Conservation (phyloP, 2,329 filamentous ascomycete species). For the Claviceps africana region DNA sequence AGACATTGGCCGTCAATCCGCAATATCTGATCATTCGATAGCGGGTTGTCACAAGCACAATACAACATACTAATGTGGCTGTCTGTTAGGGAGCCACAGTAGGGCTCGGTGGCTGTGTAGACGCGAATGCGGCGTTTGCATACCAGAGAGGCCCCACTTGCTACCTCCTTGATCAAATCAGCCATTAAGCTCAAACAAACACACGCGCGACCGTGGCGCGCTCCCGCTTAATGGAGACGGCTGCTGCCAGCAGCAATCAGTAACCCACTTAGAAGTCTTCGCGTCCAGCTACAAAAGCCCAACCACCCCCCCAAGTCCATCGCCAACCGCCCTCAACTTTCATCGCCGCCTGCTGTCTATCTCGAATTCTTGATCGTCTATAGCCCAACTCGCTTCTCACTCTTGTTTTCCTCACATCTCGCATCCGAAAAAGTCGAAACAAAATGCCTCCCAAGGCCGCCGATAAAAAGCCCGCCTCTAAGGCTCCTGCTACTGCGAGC, state of each 20-base stretch:
- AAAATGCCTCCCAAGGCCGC: slow-evolving; percentile 97
- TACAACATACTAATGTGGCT: background rate
- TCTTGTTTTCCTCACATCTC: slow-evolving; percentile 7
- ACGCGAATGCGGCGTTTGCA: background rate
- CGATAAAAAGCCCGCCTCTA: slow-evolving; percentile 97
- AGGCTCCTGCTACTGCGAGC: slow-evolving; percentile 68
- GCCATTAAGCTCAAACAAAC: slow-evolving; percentile 4
- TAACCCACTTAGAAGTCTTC: slow-evolving; percentile 35
- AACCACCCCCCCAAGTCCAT: slow-evolving; percentile 35
- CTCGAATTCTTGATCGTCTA: slow-evolving; percentile 12
- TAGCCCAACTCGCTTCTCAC: slow-evolving; percentile 1
- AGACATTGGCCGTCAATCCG: background rate
- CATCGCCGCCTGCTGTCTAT: slow-evolving; percentile 22
- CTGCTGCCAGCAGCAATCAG: slow-evolving; percentile 33
- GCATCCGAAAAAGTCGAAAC: slow-evolving; percentile 14
- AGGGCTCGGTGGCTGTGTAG: background rate
- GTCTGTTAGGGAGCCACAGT: background rate
- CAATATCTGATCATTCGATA: background rate
- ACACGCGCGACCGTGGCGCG: slow-evolving; percentile 9
- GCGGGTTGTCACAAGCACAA: background rate
- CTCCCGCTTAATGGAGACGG: slow-evolving; percentile 5
- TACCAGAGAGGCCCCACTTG: slow-evolving; percentile 2
- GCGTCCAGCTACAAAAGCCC: slow-evolving; percentile 49
- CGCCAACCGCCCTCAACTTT: slow-evolving; percentile 32
- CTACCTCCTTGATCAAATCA: slow-evolving; percentile 3